These are phyloP conservation scores for Solanum clarkiae DNA, from an alignment of 257 asterid genomes.

Conservation along the genomic window DNA sequence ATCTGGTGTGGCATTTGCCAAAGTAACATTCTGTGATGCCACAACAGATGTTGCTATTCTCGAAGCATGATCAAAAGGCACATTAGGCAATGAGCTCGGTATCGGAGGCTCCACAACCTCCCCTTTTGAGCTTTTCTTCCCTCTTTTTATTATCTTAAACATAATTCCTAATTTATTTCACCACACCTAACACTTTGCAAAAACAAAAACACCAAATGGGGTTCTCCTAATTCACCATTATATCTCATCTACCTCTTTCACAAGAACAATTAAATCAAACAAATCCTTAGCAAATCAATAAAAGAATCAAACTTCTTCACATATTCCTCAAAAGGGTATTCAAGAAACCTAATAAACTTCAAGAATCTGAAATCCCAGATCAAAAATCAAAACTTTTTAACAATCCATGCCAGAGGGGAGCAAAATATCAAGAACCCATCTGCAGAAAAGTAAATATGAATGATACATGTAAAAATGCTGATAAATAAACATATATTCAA, in stretches of 20 bases:
- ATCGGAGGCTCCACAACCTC: slow-evolving; percentile 44
- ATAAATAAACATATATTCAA: not conserved
- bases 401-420: not conserved
- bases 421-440: not conserved
- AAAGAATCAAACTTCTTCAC: not conserved
- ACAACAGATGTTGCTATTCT: slow-evolving; percentile 16
- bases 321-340: not conserved
- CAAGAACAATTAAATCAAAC: not conserved
- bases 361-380: not conserved
- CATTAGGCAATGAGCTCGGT: slow-evolving; percentile 8
- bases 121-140: slow-evolving; percentile 42
- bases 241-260: not conserved
- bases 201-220: not conserved
- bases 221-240: not conserved
- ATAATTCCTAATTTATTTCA: slow-evolving; percentile 6
- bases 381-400: not conserved
- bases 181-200: not conserved
- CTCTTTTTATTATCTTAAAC: slow-evolving; percentile 58
- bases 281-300: not conserved
- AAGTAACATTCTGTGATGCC: slow-evolving; percentile 27
- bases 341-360: not conserved
- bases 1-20: slow-evolving; percentile 36
- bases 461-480: not conserved
- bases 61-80: not conserved
- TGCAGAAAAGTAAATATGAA: not conserved